phyloP scores from a whole-genome alignment of 2,329 filamentous ascomycete species.

The Geosmithia morbida region DNA sequence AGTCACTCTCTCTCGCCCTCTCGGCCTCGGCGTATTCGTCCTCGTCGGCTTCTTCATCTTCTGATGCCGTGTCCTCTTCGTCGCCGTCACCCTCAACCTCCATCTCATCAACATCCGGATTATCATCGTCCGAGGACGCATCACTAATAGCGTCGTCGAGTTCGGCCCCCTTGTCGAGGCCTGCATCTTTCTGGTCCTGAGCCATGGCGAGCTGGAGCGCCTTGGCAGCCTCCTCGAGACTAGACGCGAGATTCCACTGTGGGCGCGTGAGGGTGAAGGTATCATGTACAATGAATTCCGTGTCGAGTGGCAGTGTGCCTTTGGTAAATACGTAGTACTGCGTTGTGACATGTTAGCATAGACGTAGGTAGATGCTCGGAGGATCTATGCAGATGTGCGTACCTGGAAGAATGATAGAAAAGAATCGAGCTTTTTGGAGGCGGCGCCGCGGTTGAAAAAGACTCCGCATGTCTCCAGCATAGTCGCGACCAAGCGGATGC shows the following conservation, averaged over 20 bases:
- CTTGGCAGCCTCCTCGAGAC: constrained; percentile 68
- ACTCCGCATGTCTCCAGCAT: constrained; percentile 90
- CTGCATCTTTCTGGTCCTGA: constrained; percentile 73
- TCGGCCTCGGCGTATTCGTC: constrained; percentile 3
- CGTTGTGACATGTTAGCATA: background rate
- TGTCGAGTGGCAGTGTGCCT: constrained; percentile 82
- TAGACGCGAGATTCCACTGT: constrained; percentile 79
- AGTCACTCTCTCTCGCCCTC: constrained; percentile 37
- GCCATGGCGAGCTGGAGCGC: constrained; percentile 79
- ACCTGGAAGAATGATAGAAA: constrained; percentile 92
- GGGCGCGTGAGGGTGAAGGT: constrained; percentile 74
- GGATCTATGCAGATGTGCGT: constrained; percentile 5
- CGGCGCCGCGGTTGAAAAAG: constrained; percentile 86
- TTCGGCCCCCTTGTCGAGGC: constrained; percentile 54
- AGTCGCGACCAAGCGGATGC: constrained; percentile 78
- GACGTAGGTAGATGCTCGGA: constrained; percentile 4
- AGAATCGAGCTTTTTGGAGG: constrained; percentile 95
- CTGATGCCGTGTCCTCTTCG: constrained; percentile 42
- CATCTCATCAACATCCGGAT: constrained; percentile 51
- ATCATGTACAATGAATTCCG: constrained; percentile 93
- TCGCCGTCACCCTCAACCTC: constrained; percentile 44
- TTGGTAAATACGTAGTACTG: constrained; percentile 91
- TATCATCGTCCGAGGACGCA: constrained; percentile 63
- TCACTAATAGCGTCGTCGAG: constrained; percentile 59
- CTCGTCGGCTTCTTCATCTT: constrained; percentile 43